Conservation (phyloP, 768 basidiomycete genomes). For the Cystobasidium tubakii region DNA sequence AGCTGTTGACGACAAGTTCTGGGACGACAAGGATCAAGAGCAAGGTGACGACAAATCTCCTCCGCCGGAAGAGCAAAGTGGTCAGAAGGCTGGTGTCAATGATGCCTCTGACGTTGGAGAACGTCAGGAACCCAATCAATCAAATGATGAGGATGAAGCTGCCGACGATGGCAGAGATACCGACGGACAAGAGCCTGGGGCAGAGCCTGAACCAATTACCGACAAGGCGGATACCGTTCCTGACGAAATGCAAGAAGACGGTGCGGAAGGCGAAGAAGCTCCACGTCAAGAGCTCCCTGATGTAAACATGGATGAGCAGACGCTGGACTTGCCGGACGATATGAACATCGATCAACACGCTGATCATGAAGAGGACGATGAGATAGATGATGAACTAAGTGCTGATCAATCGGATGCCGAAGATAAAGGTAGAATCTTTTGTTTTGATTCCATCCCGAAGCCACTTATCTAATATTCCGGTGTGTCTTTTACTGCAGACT, state of each 20-base stretch:
- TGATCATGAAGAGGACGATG: slow-evolving; percentile 46
- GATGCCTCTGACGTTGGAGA: slow-evolving; percentile 50
- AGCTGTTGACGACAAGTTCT: slow-evolving; percentile 89
- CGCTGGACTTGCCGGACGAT: slow-evolving; percentile 82
- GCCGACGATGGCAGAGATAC: slow-evolving; percentile 54
- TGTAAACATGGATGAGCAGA: slow-evolving; percentile 68
- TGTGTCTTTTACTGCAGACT: too few species aligned
- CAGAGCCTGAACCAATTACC: slow-evolving; percentile 55
- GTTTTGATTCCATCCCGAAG: too few species aligned
- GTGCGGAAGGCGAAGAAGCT: slow-evolving; percentile 61
- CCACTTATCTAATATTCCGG: too few species aligned
- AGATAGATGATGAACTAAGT: slow-evolving; percentile 48
- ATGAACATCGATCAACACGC: slow-evolving; percentile 56
- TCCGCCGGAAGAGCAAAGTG: slow-evolving; percentile 45
- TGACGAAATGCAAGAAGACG: slow-evolving; percentile 53
- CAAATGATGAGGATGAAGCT: slow-evolving; percentile 51
- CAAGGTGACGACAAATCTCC: slow-evolving; percentile 50
- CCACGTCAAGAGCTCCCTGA: slow-evolving; percentile 61
- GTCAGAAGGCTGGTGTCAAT: slow-evolving; percentile 46
- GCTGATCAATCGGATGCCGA: slow-evolving; percentile 38
- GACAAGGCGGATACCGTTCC: slow-evolving; percentile 55
- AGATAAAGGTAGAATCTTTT: slow-evolving; percentile 42
- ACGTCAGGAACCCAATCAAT: slow-evolving; percentile 48
- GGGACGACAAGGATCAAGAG: slow-evolving; percentile 58
- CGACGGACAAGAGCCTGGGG: slow-evolving; percentile 62